phyloP scores from a whole-genome alignment of 176 grass and related monocot species.

The Hsuehochloa calcarea region DNA sequence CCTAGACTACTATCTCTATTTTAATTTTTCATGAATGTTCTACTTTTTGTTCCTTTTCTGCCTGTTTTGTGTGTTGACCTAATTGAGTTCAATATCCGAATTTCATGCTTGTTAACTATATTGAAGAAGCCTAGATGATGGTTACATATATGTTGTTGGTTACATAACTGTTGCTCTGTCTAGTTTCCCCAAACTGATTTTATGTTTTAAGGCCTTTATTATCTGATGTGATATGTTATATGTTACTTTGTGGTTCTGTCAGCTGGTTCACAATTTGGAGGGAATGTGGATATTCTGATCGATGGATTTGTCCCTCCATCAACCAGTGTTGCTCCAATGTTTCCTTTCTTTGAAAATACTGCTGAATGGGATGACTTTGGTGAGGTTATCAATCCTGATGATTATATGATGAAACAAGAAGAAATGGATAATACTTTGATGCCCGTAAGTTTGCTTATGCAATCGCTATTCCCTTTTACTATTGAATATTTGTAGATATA shows the following conservation, averaged over 20 bases:
- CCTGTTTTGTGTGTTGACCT: background rate
- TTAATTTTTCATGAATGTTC: background rate
- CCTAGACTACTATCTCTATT: background rate
- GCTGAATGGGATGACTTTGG: conserved; percentile 98
- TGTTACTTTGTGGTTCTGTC: conserved; percentile 42
- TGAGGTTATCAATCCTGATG: conserved; percentile 97
- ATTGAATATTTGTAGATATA: background rate
- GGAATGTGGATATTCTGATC: conserved; percentile 77
- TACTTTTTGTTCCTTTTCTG: conserved; percentile 10
- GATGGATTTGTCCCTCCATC: conserved; percentile 90
- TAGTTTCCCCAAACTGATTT: conserved; percentile 1
- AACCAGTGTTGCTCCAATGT: conserved; percentile 84
- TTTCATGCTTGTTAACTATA: conserved; percentile 12
- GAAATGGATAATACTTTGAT: conserved; percentile 65
- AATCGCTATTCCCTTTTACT: background rate
- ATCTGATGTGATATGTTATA: conserved; percentile 1
- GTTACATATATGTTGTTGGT: background rate
- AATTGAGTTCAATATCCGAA: background rate
- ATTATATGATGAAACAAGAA: conserved; percentile 91
- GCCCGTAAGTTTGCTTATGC: conserved; percentile 63
- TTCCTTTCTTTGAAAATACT: conserved; percentile 89
- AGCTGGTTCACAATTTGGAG: conserved; percentile 48
- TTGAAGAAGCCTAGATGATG: conserved; percentile 14
- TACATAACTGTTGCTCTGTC: background rate
- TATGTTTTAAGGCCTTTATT: conserved; percentile 1